Conservation (phyloP, 2,329 filamentous ascomycete species). For the Alternaria hordeiaustralica region DNA sequence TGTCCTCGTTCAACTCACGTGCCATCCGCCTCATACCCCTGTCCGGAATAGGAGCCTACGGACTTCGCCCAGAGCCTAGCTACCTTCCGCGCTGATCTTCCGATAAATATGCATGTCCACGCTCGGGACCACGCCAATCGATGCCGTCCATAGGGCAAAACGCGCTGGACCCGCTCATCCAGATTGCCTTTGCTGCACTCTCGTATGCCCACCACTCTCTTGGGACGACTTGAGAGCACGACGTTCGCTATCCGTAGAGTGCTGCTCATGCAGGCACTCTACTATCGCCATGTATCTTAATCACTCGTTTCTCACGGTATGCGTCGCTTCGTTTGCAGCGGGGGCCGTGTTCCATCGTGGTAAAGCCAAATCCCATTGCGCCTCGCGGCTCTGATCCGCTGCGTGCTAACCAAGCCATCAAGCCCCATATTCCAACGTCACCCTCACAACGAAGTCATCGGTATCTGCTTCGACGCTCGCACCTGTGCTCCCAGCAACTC, state of each 20-base stretch:
- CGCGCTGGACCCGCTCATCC: conserved; percentile 26
- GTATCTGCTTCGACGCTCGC: conserved; percentile 11
- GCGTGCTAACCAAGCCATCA: conserved; percentile 37
- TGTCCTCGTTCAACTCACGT: conserved; percentile 5
- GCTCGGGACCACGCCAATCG: conserved; percentile 14
- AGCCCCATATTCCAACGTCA: conserved; percentile 39
- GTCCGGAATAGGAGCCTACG: conserved; percentile 10
- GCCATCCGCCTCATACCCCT: not conserved
- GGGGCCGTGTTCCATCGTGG: conserved; percentile 31
- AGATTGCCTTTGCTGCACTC: conserved; percentile 30
- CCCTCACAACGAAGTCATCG: conserved; percentile 19
- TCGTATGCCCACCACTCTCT: conserved; percentile 17
- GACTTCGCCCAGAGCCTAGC: conserved; percentile 20
- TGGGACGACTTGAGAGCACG: conserved; percentile 20
- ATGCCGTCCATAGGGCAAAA: conserved; percentile 21
- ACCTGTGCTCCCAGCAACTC: not conserved
- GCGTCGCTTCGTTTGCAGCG: conserved; percentile 20
- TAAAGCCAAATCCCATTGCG: conserved; percentile 24
- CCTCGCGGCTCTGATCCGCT: conserved; percentile 28
- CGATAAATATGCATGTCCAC: conserved; percentile 15
- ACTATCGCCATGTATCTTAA: conserved; percentile 24
- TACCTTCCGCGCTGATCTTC: conserved; percentile 18
- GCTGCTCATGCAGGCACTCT: conserved; percentile 25
- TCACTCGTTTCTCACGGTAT: conserved; percentile 19
- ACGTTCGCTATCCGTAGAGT: conserved; percentile 31